phyloP scores from a whole-genome alignment of 2,329 filamentous ascomycete genomes.

The Colletotrichum sojae region DNA sequence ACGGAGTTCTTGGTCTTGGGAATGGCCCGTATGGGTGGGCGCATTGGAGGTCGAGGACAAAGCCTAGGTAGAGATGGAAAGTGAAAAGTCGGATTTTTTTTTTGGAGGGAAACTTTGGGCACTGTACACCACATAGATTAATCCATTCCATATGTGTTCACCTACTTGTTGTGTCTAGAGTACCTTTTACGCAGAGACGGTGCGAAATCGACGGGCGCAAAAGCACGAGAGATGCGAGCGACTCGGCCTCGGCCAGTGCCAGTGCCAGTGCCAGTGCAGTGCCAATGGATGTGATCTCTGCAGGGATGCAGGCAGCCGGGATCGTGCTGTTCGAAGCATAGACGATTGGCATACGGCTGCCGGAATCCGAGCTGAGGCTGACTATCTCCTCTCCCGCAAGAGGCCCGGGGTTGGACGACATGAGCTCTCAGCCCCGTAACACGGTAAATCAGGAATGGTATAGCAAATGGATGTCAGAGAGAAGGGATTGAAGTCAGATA shows the following conservation, averaged over 20 bases:
- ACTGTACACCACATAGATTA: constrained; percentile 37
- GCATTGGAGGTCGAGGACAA: constrained; percentile 15
- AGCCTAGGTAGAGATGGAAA: constrained; percentile 25
- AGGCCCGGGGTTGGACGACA: not conserved
- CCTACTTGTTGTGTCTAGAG: not conserved
- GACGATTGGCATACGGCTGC: constrained; percentile 28
- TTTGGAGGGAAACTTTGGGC: constrained; percentile 1
- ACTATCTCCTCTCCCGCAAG: not conserved
- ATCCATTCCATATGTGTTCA: constrained; percentile 14
- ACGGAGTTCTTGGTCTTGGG: constrained; percentile 11
- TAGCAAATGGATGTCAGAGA: not conserved
- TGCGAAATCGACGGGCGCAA: constrained; percentile 1
- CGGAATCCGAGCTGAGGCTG: constrained; percentile 14
- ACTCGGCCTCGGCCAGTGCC: not conserved
- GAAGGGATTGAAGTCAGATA: not conserved
- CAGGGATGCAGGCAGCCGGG: constrained; percentile 37
- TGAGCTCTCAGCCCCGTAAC: not conserved
- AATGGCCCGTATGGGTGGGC: not conserved
- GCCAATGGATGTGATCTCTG: constrained; percentile 29
- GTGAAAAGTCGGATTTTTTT: constrained; percentile 1
- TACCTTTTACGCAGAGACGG: not conserved
- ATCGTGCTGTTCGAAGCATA: constrained; percentile 27
- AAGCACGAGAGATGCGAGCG: not conserved
- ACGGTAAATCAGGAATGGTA: constrained; percentile 3
- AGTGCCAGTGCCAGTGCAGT: not conserved